Evolutionary conservation across 148 eudicot species (phyloP), one percentile per base, ranked within the genome.

Genomic region (Rhododendron kiyosumense): DNA sequence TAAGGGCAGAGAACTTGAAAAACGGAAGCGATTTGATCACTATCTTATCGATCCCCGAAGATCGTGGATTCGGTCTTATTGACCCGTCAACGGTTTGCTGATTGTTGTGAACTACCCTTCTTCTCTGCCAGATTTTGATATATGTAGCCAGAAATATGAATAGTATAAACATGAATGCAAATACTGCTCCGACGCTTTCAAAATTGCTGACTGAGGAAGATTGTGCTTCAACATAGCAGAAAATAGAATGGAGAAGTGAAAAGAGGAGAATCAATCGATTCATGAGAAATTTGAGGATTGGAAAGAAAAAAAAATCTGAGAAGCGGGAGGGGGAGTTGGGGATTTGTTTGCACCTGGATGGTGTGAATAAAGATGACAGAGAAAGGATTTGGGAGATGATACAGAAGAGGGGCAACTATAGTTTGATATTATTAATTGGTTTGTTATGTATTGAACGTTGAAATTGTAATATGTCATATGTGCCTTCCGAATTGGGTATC

Each of bases 21-120:
- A 90, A 93, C 0, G 98, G 98, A 26, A 96, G 95, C 0, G 95
- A 86, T 30, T 93, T 91, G n/a, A 96, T 86, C 3, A 93, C 89
- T 15, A 86, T 84, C 41, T 87, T 90, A 51, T 96, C 92, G 2
- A 96, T 71, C 38, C 98, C 98, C 0, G 98, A 93, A 6, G 84
- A 85, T 30, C 89, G 83, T 28, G 93, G 88, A 43, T 76, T 82
- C 7, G 86, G 73, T n/a, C 85, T 84, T 48, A 74, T 82, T 49
- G 91, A 81, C 5, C 73, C 88, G 2, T 79, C 81, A 0, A 63
- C 86, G 41, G 7, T 84, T 49, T 85, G 88, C 49, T 75, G 54
- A 84, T 85, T 54, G 75, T 6, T 7, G 38, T 30, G 78, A 41
- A 54, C 49, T 18, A 26, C 77, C 2, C 34, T 0, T 1, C 14